Base-by-base conservation (phyloP, 148 eudicot species). In the Tetragonia tetragonoides region DNA sequence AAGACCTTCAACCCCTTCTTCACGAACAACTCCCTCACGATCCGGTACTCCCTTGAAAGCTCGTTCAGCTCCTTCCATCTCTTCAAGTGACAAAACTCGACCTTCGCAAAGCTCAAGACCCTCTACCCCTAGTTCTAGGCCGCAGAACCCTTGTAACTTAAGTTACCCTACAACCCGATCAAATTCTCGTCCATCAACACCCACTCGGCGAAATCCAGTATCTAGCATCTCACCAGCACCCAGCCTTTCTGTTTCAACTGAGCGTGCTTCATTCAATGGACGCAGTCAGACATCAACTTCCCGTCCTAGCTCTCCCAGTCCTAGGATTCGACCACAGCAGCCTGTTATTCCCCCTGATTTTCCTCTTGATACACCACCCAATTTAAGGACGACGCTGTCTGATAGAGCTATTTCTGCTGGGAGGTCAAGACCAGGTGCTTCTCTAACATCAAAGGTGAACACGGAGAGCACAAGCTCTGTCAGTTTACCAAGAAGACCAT, bases 311-410 rank as follows among this genome's bases (percentile, higher is more conserved):
- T 92, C 97, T 49, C 97, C 98, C n/a, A 85, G 89, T 76, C 94
- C 96, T 44, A 88, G 96, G 78, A 77, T 85, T 84, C 89, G 90
- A 66, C 73, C 91, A 68, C 90, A 91, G 64, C 96, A 89, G 80
- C 89, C 94, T 9, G 87, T 93, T 71, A 68, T 84, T 57, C 96
- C 86, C 57, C 88, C 90, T 71, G 97, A 93, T 83, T 95, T 89
- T 78, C 84, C 99, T n/a, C 96, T 85, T 70, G 97, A 95, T 42
- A 86, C 93, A 65, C 99, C 99, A 17, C 99, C 99, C n/a, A 95
- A 95, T 81, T 80, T 95, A 66, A 81, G 96, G 72, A 92, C 99
- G 34, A 83, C 96, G 69, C 81, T 95, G 84, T 87, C 97, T 6
- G 97, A 95, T 77, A 87, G 99, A 79, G 91, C 99, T 17, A 79